Evolutionary conservation across 345 rosid species (phyloP), one percentile per base, ranked within the genome.

Genomic region (Ailanthus altissimus): DNA sequence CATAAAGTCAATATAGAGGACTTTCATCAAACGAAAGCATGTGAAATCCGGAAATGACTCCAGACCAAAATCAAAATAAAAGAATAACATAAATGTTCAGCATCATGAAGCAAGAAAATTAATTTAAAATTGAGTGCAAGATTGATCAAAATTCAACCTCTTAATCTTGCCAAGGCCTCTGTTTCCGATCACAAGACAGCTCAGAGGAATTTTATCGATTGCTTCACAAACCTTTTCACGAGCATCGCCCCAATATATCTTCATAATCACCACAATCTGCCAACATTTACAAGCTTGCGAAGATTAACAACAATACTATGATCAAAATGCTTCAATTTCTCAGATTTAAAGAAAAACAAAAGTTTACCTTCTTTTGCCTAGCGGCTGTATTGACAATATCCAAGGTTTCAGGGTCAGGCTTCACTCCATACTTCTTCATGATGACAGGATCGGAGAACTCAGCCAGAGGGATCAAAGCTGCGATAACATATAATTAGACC

Each of bases 211-310:
- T 64, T 85, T 80, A 42, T 93, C 97, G 20, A 86, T 89, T 2
- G 98, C 97, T 83, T 88, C 94, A 51, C 92, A 88, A 15, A 93
- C 79, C 92, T 90, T 91, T 83, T 93, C 98, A 28, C 94, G 93
- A 73, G 97, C 73, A 80, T 93, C 98, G 65, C 98, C 98, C 97
- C 97, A 91, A 23, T 86, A 91, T 75, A 93, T 81, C 93, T 91
- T 93, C 88, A 87, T 72, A 54, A 90, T 75, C 79, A 91, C 92
- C 56, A 72, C 80, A 54, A 84, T 49, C 87, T 84, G 75, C 72
- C 6, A 57, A 65, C 56, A 73, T 68, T 71, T 77, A 64, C 26
- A 84, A 61, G 47, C 43, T 20, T 12, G 15, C 15, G 18, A 2
- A n/a, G 59, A 5, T 68, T n/a, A 8, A 40, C 15, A n/a, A 53